phyloP scores from a whole-genome alignment of 1,284 basidiomycete species.

The Pisolithus thermaeus region DNA sequence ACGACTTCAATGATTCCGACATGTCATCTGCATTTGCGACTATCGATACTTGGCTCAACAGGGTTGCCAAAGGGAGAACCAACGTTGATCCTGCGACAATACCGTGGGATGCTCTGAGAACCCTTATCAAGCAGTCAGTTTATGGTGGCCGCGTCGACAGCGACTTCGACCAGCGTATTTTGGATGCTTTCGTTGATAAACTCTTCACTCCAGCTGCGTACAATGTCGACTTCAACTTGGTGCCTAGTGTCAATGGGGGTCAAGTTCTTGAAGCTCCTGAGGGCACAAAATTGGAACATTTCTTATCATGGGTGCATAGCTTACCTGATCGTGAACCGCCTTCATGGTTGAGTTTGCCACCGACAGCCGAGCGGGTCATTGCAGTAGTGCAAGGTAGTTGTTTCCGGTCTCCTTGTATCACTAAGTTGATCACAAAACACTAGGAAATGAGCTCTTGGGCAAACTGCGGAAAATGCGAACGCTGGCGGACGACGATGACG shows the following conservation, averaged over 20 bases:
- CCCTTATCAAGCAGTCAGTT: conserved; percentile 89
- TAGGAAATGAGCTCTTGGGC: conserved; percentile 76
- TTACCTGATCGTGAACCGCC: conserved; percentile 90
- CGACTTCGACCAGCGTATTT: conserved; percentile 86
- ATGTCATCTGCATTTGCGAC: conserved; percentile 89
- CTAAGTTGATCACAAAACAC: conserved; percentile 8
- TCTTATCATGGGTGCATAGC: conserved; percentile 80
- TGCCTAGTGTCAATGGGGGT: conserved; percentile 56
- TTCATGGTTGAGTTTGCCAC: conserved; percentile 87
- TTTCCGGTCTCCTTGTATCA: background rate
- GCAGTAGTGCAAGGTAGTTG: conserved; percentile 79
- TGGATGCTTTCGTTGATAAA: conserved; percentile 87
- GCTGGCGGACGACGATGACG: conserved; percentile 84
- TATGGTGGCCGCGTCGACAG: conserved; percentile 93
- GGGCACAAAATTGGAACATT: conserved; percentile 86
- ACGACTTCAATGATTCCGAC: conserved; percentile 98
- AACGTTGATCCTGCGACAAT: conserved; percentile 88
- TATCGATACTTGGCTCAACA: conserved; percentile 84
- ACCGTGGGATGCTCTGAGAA: conserved; percentile 89
- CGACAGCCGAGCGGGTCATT: conserved; percentile 86
- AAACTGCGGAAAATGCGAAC: conserved; percentile 92
- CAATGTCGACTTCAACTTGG: conserved; percentile 87
- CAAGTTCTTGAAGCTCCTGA: conserved; percentile 75
- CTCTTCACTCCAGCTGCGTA: conserved; percentile 86
- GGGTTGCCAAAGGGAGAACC: conserved; percentile 77